These are phyloP conservation scores for Tetrastigma voinierianum DNA, from an alignment of 164 flowering plant genomes.

Conservation along the genomic window DNA sequence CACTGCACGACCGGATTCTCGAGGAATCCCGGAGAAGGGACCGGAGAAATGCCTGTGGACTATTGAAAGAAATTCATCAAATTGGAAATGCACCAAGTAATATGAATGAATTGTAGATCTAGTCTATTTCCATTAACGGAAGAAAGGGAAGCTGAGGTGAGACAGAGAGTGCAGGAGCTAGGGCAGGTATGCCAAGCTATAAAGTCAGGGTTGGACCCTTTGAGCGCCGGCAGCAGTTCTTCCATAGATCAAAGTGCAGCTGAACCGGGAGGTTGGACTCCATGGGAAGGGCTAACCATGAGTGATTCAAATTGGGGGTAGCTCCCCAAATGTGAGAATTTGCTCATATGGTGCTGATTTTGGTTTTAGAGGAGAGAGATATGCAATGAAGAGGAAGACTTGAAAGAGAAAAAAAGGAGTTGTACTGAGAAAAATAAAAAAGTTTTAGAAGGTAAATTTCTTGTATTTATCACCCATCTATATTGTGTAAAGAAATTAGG, in stretches of 20 bases:
- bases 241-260: constrained; percentile 72
- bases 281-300: constrained; percentile 38
- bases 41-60: constrained; percentile 59
- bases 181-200: constrained; percentile 40
- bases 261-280: constrained; percentile 81
- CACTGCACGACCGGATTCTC: constrained; percentile 67
- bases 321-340: constrained; percentile 12
- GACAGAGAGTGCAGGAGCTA: constrained; percentile 51
- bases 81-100: constrained; percentile 59
- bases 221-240: constrained; percentile 81
- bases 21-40: constrained; percentile 90
- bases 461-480: constrained; percentile 40
- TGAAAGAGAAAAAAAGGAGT: constrained; percentile 8
- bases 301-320: constrained; percentile 21
- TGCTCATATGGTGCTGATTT: constrained; percentile 11
- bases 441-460: constrained; percentile 26
- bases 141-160: constrained; percentile 66
- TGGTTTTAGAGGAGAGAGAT: constrained; percentile 1
- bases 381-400: constrained; percentile 7
- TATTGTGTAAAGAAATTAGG: constrained; percentile 44
- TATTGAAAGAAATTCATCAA: constrained; percentile 74
- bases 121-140: constrained; percentile 60
- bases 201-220: constrained; percentile 68
- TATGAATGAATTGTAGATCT: constrained; percentile 66
- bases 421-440: constrained; percentile 12